Conservation (phyloP, 495 filamentous ascomycete genomes). For the Podospora pseudocomata region DNA sequence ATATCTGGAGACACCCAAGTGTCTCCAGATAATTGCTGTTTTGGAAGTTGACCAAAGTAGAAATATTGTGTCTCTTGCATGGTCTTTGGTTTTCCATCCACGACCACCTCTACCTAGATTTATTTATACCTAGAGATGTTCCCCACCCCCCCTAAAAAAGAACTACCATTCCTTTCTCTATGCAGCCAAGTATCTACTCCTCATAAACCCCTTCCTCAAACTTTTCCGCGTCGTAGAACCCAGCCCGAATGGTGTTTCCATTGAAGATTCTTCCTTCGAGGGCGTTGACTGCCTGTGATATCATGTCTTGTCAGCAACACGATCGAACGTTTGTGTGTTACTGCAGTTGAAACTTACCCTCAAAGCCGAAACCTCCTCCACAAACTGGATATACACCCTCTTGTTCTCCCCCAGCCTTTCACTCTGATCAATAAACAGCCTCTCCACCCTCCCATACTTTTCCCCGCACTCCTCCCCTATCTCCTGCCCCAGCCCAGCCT, state of each 20-base stretch:
- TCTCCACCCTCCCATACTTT: slow-evolving; percentile 85
- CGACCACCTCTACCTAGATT: no score
- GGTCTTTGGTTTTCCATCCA: no score
- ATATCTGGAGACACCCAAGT: no score
- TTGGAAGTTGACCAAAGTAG: no score
- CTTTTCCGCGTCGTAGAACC: slow-evolving; percentile 74
- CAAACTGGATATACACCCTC: slow-evolving; percentile 88
- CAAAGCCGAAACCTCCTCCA: slow-evolving; percentile 70
- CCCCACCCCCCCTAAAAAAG: no score
- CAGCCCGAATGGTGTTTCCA: slow-evolving; percentile 72
- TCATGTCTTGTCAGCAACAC: neutral
- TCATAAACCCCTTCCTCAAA: slow-evolving; percentile 72
- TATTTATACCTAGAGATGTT: no score
- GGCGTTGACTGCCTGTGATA: slow-evolving; percentile 73
- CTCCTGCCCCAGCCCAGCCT: slow-evolving; percentile 79
- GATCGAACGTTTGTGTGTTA: neutral
- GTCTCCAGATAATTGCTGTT: no score
- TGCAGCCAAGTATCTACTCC: slow-evolving; percentile 9
- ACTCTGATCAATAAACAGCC: slow-evolving; percentile 65
- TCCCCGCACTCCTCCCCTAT: slow-evolving; percentile 89
- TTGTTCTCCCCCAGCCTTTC: slow-evolving; percentile 26
- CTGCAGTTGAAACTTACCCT: slow-evolving; percentile 54
- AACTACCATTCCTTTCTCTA: slow-evolving; percentile 1
- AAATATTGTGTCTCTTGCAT: no score
- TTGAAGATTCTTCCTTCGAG: slow-evolving; percentile 81